Evolutionary conservation across 768 basidiomycete species (phyloP).

Genomic region (Pholiota microspora): DNA sequence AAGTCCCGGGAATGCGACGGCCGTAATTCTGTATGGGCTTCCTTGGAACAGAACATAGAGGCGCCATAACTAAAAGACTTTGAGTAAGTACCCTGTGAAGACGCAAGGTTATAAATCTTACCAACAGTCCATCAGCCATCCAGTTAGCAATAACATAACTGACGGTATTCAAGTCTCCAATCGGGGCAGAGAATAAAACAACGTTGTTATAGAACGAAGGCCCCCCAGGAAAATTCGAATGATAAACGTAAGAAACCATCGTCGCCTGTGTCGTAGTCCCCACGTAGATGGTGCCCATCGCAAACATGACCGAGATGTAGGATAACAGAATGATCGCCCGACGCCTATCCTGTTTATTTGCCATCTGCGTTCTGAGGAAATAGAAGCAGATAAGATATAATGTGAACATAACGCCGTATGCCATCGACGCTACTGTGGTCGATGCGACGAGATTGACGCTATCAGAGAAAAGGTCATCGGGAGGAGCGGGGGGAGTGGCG

Average conservation of each 20-base stretch:
- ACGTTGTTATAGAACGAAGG: slow-evolving; percentile 11
- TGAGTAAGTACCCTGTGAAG: neutral
- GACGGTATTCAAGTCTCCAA: slow-evolving; percentile 6
- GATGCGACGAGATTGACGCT: slow-evolving; percentile 8
- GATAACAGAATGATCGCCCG: slow-evolving; percentile 4
- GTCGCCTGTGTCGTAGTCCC: slow-evolving; percentile 9
- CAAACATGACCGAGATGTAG: slow-evolving; percentile 12
- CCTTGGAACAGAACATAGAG: neutral
- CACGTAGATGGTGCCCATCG: slow-evolving; percentile 8
- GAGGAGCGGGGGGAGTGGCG: neutral
- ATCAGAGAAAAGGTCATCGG: slow-evolving; percentile 6
- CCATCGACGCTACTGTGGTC: slow-evolving; percentile 9
- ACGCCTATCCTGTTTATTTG: neutral
- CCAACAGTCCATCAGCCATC: slow-evolving; percentile 13
- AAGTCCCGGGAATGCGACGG: slow-evolving; percentile 3
- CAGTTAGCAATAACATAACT: slow-evolving; percentile 12
- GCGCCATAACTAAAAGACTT: neutral
- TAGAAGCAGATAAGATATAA: slow-evolving; percentile 12
- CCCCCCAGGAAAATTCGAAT: slow-evolving; percentile 10
- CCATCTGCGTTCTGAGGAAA: slow-evolving; percentile 7
- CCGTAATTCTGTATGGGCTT: neutral
- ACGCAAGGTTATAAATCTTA: neutral
- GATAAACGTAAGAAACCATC: slow-evolving; percentile 9
- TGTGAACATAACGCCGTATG: slow-evolving; percentile 10
- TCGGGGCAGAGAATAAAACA: slow-evolving; percentile 6